Percentiles rank a stretch among this genome's conserved stretches.
phyloP scores from a whole-genome alignment of 208 protist genomes.

The Tetramitus jugosus region DNA sequence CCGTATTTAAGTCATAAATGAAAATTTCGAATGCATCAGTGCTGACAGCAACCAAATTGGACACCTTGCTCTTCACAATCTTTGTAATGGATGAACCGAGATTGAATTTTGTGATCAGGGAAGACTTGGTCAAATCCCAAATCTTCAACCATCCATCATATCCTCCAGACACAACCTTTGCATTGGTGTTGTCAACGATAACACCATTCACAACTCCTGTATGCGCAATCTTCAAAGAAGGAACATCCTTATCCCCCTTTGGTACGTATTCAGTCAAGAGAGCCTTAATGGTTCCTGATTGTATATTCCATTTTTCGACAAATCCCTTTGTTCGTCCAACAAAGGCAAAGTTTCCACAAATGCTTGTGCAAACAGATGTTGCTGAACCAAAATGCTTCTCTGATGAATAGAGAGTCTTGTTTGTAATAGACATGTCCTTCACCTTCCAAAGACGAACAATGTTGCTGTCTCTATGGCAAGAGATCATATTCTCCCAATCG shows the following conservation, averaged over 20 bases:
- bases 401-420: neutral
- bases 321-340: neutral
- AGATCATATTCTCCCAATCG: neutral
- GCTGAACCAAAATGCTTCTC: too few species aligned
- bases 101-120: neutral
- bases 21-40: neutral
- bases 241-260: neutral
- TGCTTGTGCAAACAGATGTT: neutral
- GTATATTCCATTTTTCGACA: constrained; percentile 9
- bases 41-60: neutral
- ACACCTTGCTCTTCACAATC: constrained; percentile 1
- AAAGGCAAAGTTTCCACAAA: constrained; percentile 9
- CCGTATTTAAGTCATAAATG: constrained; percentile 7
- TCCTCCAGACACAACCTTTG: neutral
- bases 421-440: neutral
- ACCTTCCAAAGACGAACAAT: neutral
- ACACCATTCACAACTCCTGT: neutral
- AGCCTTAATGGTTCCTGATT: neutral
- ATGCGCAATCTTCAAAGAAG: too few species aligned
- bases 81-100: neutral
- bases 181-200: neutral
- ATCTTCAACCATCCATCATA: neutral
- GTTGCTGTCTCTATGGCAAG: neutral
- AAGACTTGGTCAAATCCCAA: neutral
- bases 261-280: neutral